Base-by-base conservation (phyloP, 495 filamentous ascomycete genomes). In the Penicillium canariense region DNA sequence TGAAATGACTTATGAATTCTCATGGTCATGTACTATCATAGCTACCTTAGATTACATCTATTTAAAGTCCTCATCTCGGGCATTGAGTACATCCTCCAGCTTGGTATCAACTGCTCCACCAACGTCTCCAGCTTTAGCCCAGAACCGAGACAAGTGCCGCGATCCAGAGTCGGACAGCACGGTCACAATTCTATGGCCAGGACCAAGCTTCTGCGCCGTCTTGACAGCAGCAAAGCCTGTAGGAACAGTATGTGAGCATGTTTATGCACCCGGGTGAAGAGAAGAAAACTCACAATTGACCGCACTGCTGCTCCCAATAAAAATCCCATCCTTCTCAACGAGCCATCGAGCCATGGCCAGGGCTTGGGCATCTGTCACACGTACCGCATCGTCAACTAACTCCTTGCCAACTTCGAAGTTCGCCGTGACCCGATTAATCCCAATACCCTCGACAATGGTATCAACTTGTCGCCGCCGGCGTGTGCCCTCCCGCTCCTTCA, bases 311-410 rank as follows among this genome's bases (percentile, higher is more conserved):
- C 91, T 96, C 8, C 94, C 94, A 28, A 90, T 78, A 64, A 99
- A 99, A 31, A 99, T 85, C 0, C 94, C 94, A 67, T 99, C 94
- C 61, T 91, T 89, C 77, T 97, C 92, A 3, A 96, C 94, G 30
- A 99, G 73, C 88, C 90, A 96, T 55, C 89, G 77, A 14, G 93
- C 94, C 95, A 99, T 97, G 32, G 81, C 82, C 66, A 91, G 76
- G 6, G 94, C 94, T 75, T 99, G 91, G 23, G 84, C 84, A 72
- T 99, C 94, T n/a, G 83, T 88, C 15, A 97, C 94, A 26, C 87
- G 81, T 7, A 97, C 84, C 11, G 94, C 93, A 72, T 96, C 90
- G 65, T 96, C 89, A 42, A 99, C 81, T 36, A 96, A 63, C 53
- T 87, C 81, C 56, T 89, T 80, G 1, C 92, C 95, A 31, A 83